Evolutionary conservation across 768 basidiomycete species (phyloP).

Genomic region (Boletales sp.): DNA sequence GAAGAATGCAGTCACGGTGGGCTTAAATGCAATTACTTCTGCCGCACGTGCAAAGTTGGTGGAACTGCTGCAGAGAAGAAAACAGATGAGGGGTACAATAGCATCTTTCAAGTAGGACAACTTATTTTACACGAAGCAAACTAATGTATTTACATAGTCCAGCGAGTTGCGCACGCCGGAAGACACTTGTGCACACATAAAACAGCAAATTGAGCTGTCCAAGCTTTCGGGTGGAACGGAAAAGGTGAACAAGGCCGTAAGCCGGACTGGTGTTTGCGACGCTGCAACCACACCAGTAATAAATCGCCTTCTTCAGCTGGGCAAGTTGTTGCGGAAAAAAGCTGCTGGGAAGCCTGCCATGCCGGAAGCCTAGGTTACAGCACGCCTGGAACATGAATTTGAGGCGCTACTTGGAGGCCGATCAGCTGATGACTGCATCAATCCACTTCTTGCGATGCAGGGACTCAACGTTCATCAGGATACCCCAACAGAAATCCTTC

Average conservation of each 20-base stretch:
- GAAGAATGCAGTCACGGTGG: constrained; percentile 34
- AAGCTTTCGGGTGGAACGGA: constrained; percentile 5
- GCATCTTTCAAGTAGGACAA: constrained; percentile 14
- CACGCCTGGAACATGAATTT: constrained; percentile 1
- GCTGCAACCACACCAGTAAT: constrained; percentile 27
- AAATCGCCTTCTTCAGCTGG: constrained; percentile 32
- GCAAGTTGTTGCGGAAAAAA: constrained; percentile 4
- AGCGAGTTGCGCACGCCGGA: constrained; percentile 7
- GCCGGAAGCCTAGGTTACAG: neutral
- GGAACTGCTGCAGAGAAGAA: constrained; percentile 22
- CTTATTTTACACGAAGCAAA: neutral
- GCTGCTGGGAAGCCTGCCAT: neutral
- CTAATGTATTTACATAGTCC: neutral
- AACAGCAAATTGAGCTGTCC: constrained; percentile 4
- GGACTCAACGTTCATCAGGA: constrained; percentile 32
- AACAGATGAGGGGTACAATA: constrained; percentile 23
- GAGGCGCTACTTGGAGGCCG: neutral
- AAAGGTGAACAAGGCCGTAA: constrained; percentile 18
- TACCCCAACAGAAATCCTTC: constrained; percentile 32
- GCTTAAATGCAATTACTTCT: constrained; percentile 30
- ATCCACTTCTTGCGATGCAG: constrained; percentile 9
- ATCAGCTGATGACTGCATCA: constrained; percentile 8
- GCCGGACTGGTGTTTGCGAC: constrained; percentile 36
- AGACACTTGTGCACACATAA: neutral
- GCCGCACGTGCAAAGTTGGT: constrained; percentile 31